phyloP scores from a whole-genome alignment of 2,329 filamentous ascomycete genomes.

The Amauroascus niger region DNA sequence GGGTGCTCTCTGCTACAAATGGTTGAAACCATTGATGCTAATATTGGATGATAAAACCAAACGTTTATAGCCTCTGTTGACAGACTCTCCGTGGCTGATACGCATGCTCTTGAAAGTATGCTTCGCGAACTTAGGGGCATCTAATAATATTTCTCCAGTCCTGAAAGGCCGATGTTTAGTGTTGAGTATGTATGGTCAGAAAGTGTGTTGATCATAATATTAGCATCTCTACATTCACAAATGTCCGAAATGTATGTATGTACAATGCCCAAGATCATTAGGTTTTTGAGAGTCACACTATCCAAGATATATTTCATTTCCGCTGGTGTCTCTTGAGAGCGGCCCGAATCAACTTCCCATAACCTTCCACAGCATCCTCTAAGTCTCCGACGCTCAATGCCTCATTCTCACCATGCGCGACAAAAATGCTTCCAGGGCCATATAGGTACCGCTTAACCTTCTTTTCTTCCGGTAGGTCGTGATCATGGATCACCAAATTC shows the following conservation, averaged over 20 bases:
- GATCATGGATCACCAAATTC: constrained; percentile 59
- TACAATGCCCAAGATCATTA: neutral
- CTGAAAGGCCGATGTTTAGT: no score
- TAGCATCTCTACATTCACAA: neutral
- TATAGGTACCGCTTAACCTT: constrained; percentile 49
- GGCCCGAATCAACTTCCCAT: constrained; percentile 55
- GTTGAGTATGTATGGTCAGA: no score
- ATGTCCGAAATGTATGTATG: no score
- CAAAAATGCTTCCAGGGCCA: constrained; percentile 61
- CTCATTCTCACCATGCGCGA: constrained; percentile 80
- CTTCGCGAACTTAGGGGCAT: no score
- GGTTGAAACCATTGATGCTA: no score
- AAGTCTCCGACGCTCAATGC: constrained; percentile 65
- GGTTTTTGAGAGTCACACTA: neutral
- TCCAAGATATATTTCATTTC: neutral
- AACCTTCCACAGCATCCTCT: constrained; percentile 67
- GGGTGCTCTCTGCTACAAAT: no score
- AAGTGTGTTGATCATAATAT: no score
- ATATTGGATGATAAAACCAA: no score
- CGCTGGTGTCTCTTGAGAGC: constrained; percentile 17
- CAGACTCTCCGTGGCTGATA: no score
- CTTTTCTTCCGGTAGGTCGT: constrained; percentile 27
- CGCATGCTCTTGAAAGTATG: no score
- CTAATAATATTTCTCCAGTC: no score
- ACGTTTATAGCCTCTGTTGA: no score